Base-by-base conservation (phyloP, 1,139 yeast genomes). In the Suhomyces terraborum region DNA sequence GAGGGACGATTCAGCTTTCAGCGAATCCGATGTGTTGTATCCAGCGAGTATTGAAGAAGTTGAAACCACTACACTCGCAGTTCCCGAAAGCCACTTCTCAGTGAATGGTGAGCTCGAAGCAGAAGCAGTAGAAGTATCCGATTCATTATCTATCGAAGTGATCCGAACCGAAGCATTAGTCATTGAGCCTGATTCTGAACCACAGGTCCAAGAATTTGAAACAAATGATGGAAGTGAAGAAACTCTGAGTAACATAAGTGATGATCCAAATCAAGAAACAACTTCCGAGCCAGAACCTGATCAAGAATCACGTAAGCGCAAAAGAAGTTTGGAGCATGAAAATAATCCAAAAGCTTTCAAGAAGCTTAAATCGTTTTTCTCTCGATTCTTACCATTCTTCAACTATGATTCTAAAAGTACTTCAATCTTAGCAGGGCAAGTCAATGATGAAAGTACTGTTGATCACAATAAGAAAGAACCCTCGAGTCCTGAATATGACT, bases 31-130 rank as follows among this genome's bases (percentile, higher is more conserved):
- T 6, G 35, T 42, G 1, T n/a, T 42, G 10, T 22, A 16, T 21
- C 40, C 42, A 3, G 36, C 13, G 9, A 35, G 33, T 16, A 27
- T 39, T 13, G 42, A 39, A n/a, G 40, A 35, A 21, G 41, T 22
- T 10, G 38, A 33, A 20, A 26, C 21, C 12, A 32, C 26, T 2
- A 30, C 22, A 10, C 9, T 13, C 3, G 38, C 8, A n/a, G 23
- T 12, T 13, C 4, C 13, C 13, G 18, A 22, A 8, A 10, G n/a
- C 9, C 8, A 17, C 6, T 4, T 14, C 12, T 8, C 21, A 7
- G 16, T 4, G 7, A 14, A n/a, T 4, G 4, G 5, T n/a, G 17
- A 16, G 4, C 17, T 32, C 2, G 28, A 14, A 17, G 23, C 22
- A n/a, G 29, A 18, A 16, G 8, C 27, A 4, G 26, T 30, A 1